Conservation (phyloP, 1,139 yeast genomes). For the Scheffersomyces lignicola region DNA sequence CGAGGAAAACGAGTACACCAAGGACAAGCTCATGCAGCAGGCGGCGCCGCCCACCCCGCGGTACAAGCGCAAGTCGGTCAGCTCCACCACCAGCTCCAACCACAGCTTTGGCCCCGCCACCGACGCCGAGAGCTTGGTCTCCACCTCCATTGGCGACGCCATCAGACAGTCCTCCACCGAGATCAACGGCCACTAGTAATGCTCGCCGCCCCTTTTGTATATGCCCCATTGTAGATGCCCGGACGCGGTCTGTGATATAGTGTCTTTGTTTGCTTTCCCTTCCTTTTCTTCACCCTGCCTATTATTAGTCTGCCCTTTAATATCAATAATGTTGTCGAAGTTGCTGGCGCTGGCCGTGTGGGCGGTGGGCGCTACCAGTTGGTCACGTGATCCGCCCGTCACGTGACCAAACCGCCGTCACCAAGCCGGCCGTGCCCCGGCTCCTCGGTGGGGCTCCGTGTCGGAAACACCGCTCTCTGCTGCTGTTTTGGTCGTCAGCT, state of each 20-base stretch:
- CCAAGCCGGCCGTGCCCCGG: no score
- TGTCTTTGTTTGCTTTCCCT: background rate
- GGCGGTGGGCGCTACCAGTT: no score
- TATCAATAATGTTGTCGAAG: background rate
- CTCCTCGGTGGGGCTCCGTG: no score
- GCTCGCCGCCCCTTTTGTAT: no score
- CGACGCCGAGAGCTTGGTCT: slow-evolving; percentile 35
- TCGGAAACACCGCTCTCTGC: no score
- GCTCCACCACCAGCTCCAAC: background rate
- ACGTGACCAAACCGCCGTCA: no score
- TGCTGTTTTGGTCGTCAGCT: no score
- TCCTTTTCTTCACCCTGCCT: slow-evolving; percentile 3
- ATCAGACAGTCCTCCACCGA: slow-evolving; percentile 40
- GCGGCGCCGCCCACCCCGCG: background rate
- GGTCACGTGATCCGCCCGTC: no score
- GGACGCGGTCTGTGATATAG: background rate
- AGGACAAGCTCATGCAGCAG: background rate
- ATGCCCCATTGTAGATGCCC: no score
- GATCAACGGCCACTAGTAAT: slow-evolving; percentile 26
- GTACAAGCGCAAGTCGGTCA: background rate
- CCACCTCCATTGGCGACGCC: slow-evolving; percentile 42
- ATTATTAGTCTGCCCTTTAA: slow-evolving; percentile 1
- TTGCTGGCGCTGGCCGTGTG: no score
- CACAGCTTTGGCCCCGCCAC: background rate
- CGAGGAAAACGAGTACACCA: slow-evolving; percentile 19